phyloP scores from a whole-genome alignment of 352 stramenopile species.

The Globisporangium cylindrosporum region DNA sequence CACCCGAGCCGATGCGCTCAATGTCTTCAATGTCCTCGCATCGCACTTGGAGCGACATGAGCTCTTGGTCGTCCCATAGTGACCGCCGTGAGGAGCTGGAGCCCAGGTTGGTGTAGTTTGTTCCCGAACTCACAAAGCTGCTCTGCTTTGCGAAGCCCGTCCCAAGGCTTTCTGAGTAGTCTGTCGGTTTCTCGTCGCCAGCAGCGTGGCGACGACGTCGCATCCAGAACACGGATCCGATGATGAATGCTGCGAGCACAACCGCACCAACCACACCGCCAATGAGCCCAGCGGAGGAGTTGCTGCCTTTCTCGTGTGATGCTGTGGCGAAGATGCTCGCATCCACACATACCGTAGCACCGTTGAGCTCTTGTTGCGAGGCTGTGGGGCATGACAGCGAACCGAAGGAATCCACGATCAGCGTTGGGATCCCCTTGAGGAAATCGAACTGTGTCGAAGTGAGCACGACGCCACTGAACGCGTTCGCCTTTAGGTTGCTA shows the following conservation, averaged over 20 bases:
- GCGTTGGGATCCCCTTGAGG: constrained; percentile 9
- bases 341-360: constrained; percentile 6
- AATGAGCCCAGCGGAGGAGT: not conserved
- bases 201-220: not conserved
- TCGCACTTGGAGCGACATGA: constrained; percentile 45
- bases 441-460: constrained; percentile 9
- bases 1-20: constrained; percentile 40
- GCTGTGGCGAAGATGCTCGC: not conserved
- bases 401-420: constrained; percentile 13
- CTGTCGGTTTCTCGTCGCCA: not conserved
- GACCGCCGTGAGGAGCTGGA: constrained; percentile 19
- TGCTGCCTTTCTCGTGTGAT: not conserved
- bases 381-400: not conserved
- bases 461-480: constrained; percentile 11
- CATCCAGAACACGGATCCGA: constrained; percentile 10
- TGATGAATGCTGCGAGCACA: not conserved
- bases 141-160: not conserved
- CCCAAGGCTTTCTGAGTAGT: constrained; percentile 2
- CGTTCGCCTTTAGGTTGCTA: constrained; percentile 16
- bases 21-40: constrained; percentile 53
- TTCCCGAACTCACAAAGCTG: not conserved
- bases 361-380: constrained; percentile 3
- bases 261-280: constrained; percentile 5
- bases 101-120: constrained; percentile 14
- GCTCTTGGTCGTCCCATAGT: constrained; percentile 53